Conservation (phyloP, 202 grass and related monocot species). For the Panicum virgatum region DNA sequence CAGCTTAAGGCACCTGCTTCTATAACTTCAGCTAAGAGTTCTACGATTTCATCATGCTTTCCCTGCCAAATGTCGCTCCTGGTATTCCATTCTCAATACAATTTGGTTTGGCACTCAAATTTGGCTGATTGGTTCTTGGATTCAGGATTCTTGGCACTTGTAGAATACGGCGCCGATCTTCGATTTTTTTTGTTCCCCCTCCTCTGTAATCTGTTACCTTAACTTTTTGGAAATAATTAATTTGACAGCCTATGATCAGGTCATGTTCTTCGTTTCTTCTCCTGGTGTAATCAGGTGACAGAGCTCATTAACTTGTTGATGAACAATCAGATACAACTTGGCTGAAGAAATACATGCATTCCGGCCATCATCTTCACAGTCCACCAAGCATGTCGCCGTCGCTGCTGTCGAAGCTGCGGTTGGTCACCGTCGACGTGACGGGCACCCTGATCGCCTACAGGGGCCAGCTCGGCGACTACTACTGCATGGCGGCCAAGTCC, state of each 20-base stretch:
- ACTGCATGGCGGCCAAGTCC: constrained; percentile 87
- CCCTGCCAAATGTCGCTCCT: background rate
- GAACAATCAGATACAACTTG: background rate
- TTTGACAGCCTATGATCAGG: background rate
- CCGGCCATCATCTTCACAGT: background rate
- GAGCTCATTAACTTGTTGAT: background rate
- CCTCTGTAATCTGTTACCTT: background rate
- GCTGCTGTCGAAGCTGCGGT: constrained; percentile 68
- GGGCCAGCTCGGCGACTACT: constrained; percentile 88
- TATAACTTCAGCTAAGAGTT: background rate
- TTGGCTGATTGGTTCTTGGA: background rate
- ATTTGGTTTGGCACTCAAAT: background rate
- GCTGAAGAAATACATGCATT: background rate
- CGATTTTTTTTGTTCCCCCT: background rate
- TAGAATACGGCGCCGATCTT: background rate
- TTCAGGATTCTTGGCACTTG: background rate
- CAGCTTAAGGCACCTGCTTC: constrained; percentile 3
- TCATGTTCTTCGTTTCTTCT: background rate
- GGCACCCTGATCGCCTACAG: constrained; percentile 84
- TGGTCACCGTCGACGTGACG: constrained; percentile 87
- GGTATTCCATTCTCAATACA: background rate
- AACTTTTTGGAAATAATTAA: background rate
- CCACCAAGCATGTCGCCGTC: background rate
- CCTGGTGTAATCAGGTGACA: background rate
- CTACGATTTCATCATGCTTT: background rate